Conservation (phyloP, 1,139 yeast genomes). For the Meyerozyma guilliermondii region DNA sequence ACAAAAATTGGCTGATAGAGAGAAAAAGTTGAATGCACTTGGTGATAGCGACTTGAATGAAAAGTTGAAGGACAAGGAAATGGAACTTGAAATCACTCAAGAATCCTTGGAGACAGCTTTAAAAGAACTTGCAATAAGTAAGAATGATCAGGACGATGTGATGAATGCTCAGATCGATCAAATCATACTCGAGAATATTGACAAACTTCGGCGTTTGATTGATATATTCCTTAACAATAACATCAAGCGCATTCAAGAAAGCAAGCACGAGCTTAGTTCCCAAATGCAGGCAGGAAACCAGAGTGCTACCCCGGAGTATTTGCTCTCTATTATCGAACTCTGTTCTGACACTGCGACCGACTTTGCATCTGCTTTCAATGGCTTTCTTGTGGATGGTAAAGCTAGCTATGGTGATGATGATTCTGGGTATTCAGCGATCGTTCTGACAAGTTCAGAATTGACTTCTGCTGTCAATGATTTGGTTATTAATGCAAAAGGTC, state of each 20-base stretch:
- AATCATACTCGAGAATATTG: constrained; percentile 45
- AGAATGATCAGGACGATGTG: constrained; percentile 49
- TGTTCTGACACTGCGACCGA: constrained; percentile 72
- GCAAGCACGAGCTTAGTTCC: constrained; percentile 67
- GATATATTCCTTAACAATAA: constrained; percentile 73
- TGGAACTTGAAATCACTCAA: constrained; percentile 74
- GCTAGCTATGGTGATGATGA: constrained; percentile 54
- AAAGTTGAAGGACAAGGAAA: constrained; percentile 61
- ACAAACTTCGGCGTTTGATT: constrained; percentile 51
- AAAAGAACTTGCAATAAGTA: constrained; percentile 52
- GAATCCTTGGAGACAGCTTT: constrained; percentile 77
- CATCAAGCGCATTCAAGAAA: constrained; percentile 67
- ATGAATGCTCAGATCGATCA: constrained; percentile 57
- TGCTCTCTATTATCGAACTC: constrained; percentile 67
- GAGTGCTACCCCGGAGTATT: constrained; percentile 69
- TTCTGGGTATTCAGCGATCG: constrained; percentile 48
- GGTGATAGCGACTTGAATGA: constrained; percentile 33
- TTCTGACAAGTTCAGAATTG: constrained; percentile 63
- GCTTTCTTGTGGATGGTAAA: constrained; percentile 73
- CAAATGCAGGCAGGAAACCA: constrained; percentile 84
- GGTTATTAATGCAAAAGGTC: constrained; percentile 66
- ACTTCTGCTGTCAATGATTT: constrained; percentile 64
- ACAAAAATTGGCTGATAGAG: constrained; percentile 28
- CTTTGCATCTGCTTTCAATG: constrained; percentile 75
- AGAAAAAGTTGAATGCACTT: constrained; percentile 16